Base-by-base conservation (phyloP, 73 alveolate species). In the Tetrahymena malaccensis region DNA sequence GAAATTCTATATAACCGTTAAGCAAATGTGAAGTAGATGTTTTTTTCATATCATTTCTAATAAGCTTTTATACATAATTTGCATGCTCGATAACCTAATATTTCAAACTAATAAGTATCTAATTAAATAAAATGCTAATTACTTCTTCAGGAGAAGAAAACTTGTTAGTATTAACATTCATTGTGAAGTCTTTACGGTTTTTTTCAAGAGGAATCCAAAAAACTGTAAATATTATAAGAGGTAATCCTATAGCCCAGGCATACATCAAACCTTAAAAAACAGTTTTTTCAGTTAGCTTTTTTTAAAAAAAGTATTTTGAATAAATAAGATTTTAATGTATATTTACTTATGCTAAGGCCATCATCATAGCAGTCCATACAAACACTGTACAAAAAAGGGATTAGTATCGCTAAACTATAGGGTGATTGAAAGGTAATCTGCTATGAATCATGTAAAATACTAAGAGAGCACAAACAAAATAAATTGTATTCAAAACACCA, bases 1-100 rank as follows among this genome's bases (percentile, higher is more conserved):
- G 97, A 93, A 95, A 95, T 35, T 95, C 97, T 34, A 95, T 95
- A 27, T 95, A 95, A 2, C 97, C 97, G 34, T 95, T 95, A n/a
- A 95, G 35, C 56, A 95, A 89, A 55, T 95, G 55, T 21, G 95
- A 94, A 56, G 93, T 43, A 7, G 97, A 94, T 89, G 94, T 56
- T 50, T 93, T 95, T 50, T 89, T 95, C 94, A 85, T 95, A 89
- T 95, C 97, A 85, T 85, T 84, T 89, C 94, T 94, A 13, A 95
- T 94, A 15, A 95, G 37, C 34, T 95, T 95, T 10, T 85, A 43
- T 1, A 95, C 97, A 55, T 95, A 94, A 44, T 89, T 93, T 19
- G 85, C 97, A 95, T 95, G 97, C 35, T 95, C 94, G 12, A 95
- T 94, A 37, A 95, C 93, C 85, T 95, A 94, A 40, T 50, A 13